These are phyloP conservation scores for Trichosanthes cucumerina DNA, from an alignment of 306 rosid genomes.

Conservation along the genomic window DNA sequence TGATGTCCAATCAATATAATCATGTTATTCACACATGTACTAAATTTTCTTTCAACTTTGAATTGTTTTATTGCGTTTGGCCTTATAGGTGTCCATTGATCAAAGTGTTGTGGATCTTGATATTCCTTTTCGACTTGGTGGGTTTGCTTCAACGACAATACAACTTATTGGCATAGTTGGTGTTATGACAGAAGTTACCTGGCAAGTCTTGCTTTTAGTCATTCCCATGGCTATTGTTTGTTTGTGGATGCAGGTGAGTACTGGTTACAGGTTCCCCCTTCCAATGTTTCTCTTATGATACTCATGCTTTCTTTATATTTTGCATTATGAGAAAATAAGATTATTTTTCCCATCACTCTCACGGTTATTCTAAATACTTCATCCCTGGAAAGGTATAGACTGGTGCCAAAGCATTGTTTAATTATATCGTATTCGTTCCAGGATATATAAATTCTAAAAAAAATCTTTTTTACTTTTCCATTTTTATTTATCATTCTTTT, in stretches of 20 bases:
- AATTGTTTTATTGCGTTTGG: not conserved
- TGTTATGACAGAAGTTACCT: constrained; percentile 81
- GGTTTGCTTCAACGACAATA: constrained; percentile 87
- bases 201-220: constrained; percentile 89
- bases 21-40: not conserved
- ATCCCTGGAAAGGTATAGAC: not conserved
- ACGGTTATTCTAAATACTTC: not conserved
- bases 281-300: not conserved
- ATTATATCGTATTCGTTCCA: not conserved
- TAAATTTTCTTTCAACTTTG: not conserved
- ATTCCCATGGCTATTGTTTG: constrained; percentile 90
- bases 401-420: not conserved
- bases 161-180: constrained; percentile 88
- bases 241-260: constrained; percentile 96
- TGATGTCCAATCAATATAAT: not conserved
- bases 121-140: constrained; percentile 95
- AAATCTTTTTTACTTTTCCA: not conserved
- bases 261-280: not conserved
- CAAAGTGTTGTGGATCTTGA: constrained; percentile 99
- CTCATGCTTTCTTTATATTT: not conserved
- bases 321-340: not conserved
- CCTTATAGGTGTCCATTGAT: constrained; percentile 73
- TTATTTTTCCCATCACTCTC: not conserved
- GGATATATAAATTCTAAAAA: not conserved
- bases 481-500: not conserved